Percentiles rank a stretch among this genome's conserved stretches.
Evolutionary conservation across 129 eudicot genomes (phyloP).

Genomic region (Ambrosia trifida): DNA sequence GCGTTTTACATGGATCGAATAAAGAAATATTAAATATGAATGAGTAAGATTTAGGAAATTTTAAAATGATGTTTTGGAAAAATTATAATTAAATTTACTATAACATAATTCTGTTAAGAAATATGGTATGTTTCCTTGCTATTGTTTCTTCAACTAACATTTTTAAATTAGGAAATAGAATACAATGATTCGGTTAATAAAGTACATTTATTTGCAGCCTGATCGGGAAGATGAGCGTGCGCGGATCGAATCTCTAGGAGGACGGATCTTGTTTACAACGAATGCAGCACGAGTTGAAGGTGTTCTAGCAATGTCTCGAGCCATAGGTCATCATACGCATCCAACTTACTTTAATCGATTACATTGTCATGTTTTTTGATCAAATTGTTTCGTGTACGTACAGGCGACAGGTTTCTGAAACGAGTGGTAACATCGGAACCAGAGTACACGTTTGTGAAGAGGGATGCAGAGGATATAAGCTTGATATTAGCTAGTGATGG

Average conservation of each 20-base stretch:
- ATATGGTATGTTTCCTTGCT: no score
- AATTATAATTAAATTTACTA: no score
- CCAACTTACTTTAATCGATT: neutral
- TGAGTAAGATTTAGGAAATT: no score
- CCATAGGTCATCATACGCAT: constrained; percentile 44
- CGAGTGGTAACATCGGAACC: constrained; percentile 50
- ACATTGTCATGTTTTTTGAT: neutral
- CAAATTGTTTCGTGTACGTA: neutral
- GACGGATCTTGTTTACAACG: constrained; percentile 28
- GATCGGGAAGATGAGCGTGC: constrained; percentile 49
- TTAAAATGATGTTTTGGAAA: no score
- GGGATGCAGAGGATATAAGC: constrained; percentile 41
- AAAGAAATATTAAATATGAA: no score
- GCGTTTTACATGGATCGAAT: no score
- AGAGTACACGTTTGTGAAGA: constrained; percentile 36
- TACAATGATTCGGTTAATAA: no score
- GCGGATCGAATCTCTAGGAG: constrained; percentile 51
- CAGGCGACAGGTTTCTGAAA: constrained; percentile 51
- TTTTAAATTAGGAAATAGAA: no score
- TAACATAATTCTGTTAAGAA: no score
- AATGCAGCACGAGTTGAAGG: constrained; percentile 60
- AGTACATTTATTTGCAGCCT: constrained; percentile 35
- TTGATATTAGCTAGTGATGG: constrained; percentile 59
- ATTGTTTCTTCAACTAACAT: no score
- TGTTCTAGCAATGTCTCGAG: constrained; percentile 60